Evolutionary conservation across 352 stramenopile species (phyloP), one percentile per base, ranked within the genome.

Genomic region (Phytophthora meadii): DNA sequence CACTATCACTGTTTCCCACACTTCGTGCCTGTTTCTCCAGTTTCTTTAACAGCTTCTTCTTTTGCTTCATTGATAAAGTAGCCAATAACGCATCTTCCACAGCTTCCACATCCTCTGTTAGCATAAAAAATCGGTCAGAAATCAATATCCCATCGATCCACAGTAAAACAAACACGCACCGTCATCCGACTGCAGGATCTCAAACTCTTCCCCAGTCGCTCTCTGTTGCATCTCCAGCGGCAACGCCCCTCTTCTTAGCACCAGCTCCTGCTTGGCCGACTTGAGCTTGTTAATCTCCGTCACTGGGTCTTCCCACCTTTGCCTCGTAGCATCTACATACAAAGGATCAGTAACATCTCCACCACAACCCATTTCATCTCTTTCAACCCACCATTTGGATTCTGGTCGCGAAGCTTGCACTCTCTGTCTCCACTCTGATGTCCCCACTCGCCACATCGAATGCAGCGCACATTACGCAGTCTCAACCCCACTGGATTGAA

Each of bases 401-500:
- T 97, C 5, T 75, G 68, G 51, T 96, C 72, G 11, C 81, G 75
- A 44, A 94, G 41, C 41, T 78, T 63, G 59, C 89, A 97, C 68
- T 97, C 89, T 27, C 88, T 75, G 42, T 97, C 89, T 11, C 88
- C 88, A 19, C 83, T 94, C 52, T 87, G 76, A 63, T 97, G 89
- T 7, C 89, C 89, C 87, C 88, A 97, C 47, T 90, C 72, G 1
- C 76, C 74, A 42, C 89, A 97, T 19, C 88, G 84, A 45, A 95
- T 81, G 59, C 89, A 97, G 17, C 75, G 73, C 34, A 96, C 85
- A 61, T 97, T 95, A 54, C 89, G 88, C 61, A 97, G 61, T 54
- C 81, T 77, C n/a, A 87, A 55, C 27, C 89, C 89, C 68, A 97
- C 69, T 12, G 88, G 89, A 40, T 97, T 89, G 63, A 97, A 97